Base-by-base conservation (phyloP, 2,329 filamentous ascomycete species). In the Sarocladium brachiariae region DNA sequence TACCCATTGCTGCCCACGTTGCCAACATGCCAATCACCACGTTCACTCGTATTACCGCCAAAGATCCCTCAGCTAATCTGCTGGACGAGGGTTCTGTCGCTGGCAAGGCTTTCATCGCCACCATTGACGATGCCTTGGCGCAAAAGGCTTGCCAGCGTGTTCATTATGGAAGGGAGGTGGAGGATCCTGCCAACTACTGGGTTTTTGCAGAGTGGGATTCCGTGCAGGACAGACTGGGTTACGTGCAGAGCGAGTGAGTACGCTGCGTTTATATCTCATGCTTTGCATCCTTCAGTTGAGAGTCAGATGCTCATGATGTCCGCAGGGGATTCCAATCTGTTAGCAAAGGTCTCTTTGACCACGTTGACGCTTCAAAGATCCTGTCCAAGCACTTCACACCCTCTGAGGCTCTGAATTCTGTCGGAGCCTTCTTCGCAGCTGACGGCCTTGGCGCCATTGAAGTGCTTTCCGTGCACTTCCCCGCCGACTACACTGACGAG, bases 151-250 rank as follows among this genome's bases (percentile, higher is more conserved):
- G 43, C 27, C 24, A 19, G n/a, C 24, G 43, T 33, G 43, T 47
- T 4, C 43, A 47, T 16, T 47, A 31, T 14, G 43, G 43, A 4
- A 10, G 43, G 10, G 43, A 47, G 19, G 43, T 47, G 4, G 43
- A 47, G 25, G 43, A 47, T 16, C 3, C 25, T n/a, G 25, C 21
- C 27, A 31, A 47, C 27, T 47, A 47, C 27, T 47, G 43, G 43
- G 43, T 47, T 13, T 47, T 47, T 21, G 43, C 43, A n/a, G 43
- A 47, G 27, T 47, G 43, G 43, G 18, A 47, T 21, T 47, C 43
- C 8, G 43, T 47, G 3, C 16, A 31, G 27, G 43, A 47, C 16
- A 31, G 43, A 14, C n/a, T 47, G 43, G 43, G 25, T 33, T 47
- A 47, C 21, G 43, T 47, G 25, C 16, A 47, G 43, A 47, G 25